Conservation (phyloP, 768 basidiomycete species). For the Rhodotorula sphaerocarpa region DNA sequence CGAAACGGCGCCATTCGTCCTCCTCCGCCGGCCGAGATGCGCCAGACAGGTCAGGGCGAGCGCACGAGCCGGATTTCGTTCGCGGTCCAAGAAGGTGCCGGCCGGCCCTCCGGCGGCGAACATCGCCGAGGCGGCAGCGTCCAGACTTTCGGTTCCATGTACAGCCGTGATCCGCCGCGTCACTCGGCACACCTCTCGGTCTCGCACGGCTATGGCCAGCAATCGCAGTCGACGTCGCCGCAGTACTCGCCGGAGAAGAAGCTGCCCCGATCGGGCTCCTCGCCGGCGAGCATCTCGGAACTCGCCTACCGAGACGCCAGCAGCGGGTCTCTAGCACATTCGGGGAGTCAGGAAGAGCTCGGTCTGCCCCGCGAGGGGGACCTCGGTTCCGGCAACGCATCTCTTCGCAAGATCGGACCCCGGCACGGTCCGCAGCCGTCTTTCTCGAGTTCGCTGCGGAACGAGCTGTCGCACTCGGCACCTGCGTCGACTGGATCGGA, state of each 20-base stretch:
- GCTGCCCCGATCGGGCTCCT: conserved; percentile 2
- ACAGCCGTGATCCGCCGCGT: conserved; percentile 14
- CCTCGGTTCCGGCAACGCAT: too few relatives aligned
- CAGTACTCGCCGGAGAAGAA: conserved; percentile 14
- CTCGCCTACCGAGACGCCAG: too few relatives aligned
- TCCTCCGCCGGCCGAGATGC: conserved; percentile 25
- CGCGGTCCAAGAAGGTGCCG: conserved; percentile 3
- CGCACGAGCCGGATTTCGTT: conserved; percentile 16
- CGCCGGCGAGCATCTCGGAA: not conserved
- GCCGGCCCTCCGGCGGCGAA: conserved; percentile 5
- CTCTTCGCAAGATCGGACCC: not conserved
- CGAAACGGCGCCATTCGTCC: not conserved
- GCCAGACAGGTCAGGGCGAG: conserved; percentile 27
- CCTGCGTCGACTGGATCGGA: too few relatives aligned
- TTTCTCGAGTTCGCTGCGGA: conserved; percentile 16
- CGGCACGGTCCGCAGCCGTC: conserved; percentile 20
- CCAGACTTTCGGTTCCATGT: conserved; percentile 12
- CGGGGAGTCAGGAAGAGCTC: conserved; percentile 20
- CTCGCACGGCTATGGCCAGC: not conserved
- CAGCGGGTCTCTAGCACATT: too few relatives aligned
- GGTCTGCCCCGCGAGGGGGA: too few relatives aligned
- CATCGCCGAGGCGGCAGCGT: conserved; percentile 2
- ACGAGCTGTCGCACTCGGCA: conserved; percentile 23
- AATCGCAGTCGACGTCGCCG: not conserved
- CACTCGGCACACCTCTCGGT: conserved; percentile 4